A percentile compares a stretch with the other conserved stretches of the same genome.
phyloP scores from a whole-genome alignment of 2,329 filamentous ascomycete genomes.

The Aureobasidium pullulans region DNA sequence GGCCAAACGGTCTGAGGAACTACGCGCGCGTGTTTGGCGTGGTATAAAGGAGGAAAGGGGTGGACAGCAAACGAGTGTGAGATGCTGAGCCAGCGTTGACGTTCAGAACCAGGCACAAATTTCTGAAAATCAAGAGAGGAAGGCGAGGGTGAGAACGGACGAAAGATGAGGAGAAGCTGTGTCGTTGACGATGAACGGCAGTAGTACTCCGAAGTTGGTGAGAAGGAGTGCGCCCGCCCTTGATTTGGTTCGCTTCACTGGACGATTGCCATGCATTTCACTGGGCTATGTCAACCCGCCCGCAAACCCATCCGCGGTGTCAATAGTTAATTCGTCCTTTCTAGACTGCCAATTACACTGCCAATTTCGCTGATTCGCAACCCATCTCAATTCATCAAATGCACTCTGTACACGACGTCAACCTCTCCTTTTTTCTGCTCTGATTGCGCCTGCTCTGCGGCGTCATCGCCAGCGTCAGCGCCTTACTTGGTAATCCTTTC shows the following conservation, averaged over 20 bases:
- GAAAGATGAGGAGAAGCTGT: constrained; percentile 2
- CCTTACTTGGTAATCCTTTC: not conserved
- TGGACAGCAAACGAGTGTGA: constrained; percentile 6
- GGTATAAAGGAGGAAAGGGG: constrained; percentile 6
- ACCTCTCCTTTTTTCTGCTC: not conserved
- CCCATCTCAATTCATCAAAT: not conserved
- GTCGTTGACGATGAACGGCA: constrained; percentile 4
- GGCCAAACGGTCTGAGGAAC: not conserved
- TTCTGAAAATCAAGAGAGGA: constrained; percentile 9
- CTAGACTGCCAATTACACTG: not conserved
- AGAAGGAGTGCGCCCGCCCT: constrained; percentile 6
- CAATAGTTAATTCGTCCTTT: not conserved
- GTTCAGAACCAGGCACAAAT: not conserved
- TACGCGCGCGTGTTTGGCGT: not conserved
- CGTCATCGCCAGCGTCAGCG: constrained; percentile 4
- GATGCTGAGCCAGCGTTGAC: not conserved
- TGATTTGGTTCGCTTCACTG: constrained; percentile 6
- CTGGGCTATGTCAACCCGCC: not conserved
- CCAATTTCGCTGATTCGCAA: not conserved
- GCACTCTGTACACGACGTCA: not conserved
- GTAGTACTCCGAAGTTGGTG: not conserved
- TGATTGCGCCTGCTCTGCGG: not conserved
- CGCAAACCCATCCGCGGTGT: not conserved
- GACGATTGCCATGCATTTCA: constrained; percentile 4
- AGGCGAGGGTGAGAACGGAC: constrained; percentile 3